Evolutionary conservation across 306 rosid genomes (phyloP).

Genomic region (Cucurbita ficifolia): DNA sequence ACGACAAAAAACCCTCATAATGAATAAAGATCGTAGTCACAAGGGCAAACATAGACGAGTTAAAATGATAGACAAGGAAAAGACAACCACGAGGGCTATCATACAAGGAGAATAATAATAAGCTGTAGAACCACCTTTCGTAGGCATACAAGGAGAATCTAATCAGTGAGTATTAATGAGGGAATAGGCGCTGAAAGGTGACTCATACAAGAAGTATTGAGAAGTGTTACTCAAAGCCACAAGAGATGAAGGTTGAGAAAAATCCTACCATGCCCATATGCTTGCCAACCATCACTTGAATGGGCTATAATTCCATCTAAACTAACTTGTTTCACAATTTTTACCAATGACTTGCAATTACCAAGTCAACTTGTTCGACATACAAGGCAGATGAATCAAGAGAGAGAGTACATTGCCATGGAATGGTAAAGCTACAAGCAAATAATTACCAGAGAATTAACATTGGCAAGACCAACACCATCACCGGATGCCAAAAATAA

Average conservation of each 20-base stretch:
- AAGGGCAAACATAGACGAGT: neutral
- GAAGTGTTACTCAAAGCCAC: neutral
- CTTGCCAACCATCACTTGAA: neutral
- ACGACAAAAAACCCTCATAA: neutral
- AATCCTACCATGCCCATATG: neutral
- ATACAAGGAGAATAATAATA: neutral
- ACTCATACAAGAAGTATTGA: neutral
- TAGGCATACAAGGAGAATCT: neutral
- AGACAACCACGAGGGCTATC: neutral
- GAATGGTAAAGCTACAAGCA: neutral
- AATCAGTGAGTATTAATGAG: neutral
- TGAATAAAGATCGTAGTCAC: neutral
- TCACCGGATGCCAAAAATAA: slow-evolving; percentile 72
- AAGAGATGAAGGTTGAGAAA: neutral
- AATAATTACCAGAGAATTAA: slow-evolving; percentile 62
- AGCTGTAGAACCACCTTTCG: neutral
- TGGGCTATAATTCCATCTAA: neutral
- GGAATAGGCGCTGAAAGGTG: neutral
- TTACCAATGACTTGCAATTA: neutral
- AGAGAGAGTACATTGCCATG: neutral
- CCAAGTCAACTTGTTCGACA: neutral
- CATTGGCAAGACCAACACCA: slow-evolving; percentile 57
- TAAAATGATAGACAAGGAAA: neutral
- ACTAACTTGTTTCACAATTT: neutral
- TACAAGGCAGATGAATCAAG: neutral